A percentile compares a stretch with the other conserved stretches of the same genome.
Evolutionary conservation across 192 early-diverging fungal genomes (phyloP).

Genomic region (Jimgerdemannia flammicorona): DNA sequence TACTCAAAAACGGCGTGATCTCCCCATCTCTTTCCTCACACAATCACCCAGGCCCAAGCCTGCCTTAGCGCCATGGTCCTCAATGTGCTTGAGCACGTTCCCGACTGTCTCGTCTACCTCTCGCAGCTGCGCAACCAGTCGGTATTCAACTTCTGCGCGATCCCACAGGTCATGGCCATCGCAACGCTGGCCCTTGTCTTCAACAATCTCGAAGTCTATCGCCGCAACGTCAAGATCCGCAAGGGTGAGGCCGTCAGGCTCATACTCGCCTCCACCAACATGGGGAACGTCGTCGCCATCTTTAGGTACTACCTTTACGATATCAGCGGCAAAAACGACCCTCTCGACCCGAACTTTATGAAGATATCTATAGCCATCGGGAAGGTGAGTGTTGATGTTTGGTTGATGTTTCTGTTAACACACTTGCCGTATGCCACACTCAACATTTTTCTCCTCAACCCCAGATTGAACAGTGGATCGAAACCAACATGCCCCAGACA

Average conservation of each 20-base stretch:
- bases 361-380: slow-evolving; percentile 46
- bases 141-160: slow-evolving; percentile 93
- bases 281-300: slow-evolving; percentile 57
- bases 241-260: slow-evolving; percentile 77
- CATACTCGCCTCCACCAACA: slow-evolving; percentile 51
- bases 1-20: neutral
- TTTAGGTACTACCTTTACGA: slow-evolving; percentile 62
- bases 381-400: slow-evolving; percentile 20
- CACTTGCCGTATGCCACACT: neutral
- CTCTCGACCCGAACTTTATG: slow-evolving; percentile 59
- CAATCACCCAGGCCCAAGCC: slow-evolving; percentile 50
- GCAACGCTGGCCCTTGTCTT: slow-evolving; percentile 84
- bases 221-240: slow-evolving; percentile 88
- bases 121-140: slow-evolving; percentile 67
- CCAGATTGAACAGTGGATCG: neutral
- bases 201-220: slow-evolving; percentile 80
- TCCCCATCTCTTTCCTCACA: neutral
- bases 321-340: slow-evolving; percentile 58
- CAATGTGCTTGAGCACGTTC: slow-evolving; percentile 82
- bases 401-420: neutral
- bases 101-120: slow-evolving; percentile 87
- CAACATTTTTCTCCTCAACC: neutral
- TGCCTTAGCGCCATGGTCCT: slow-evolving; percentile 87
- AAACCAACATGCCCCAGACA: neutral
- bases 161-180: slow-evolving; percentile 99